Base-by-base conservation (phyloP, 345 rosid genomes). In the Odontarrhena argentea region DNA sequence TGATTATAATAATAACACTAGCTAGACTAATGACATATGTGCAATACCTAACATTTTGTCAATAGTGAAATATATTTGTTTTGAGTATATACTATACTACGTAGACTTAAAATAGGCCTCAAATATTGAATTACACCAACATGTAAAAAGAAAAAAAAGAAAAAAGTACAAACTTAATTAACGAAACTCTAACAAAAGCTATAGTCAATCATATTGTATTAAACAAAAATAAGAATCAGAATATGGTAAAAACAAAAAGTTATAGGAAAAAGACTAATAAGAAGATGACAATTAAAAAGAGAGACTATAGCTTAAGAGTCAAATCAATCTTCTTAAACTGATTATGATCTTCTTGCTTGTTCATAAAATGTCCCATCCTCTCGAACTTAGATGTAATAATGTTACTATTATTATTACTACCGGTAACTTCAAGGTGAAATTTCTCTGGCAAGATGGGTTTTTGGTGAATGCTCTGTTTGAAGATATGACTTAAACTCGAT, bases 251-350 rank as follows among this genome's bases (percentile, higher is more conserved):
- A 68, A 40, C 10, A 42, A 68, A 49, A 55, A 14, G 37, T 51
- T n/a, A n/a, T 7, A 55, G 9, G 47, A 51, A 22, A 49, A 52
- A 52, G 15, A 38, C 34, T 37, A 50, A 38, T 28, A 2, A 55
- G 38, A 55, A 28, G 37, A 30, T 36, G 36, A 46, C 37, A 3
- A 49, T 13, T 26, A 30, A n/a, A 12, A 52, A 68, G 69, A 71
- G 71, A 71, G 78, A 34, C 84, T 68, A 92, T 71, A 92, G 96
- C 86, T 89, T 92, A 76, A 92, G 94, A 55, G 96, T 89, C 84
- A 92, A 77, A 77, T 92, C 98, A 74, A 92, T 79, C 78, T 88
- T 84, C 51, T 82, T 85, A 73, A 87, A 67, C 60, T 86, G 86
- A 78, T 44, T 37, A 45, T 82, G 86, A 68, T 80, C 81, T 68